Percentiles rank a stretch among this genome's conserved stretches.
These are phyloP conservation scores for Colletotrichum tropicale DNA, from an alignment of 2,329 filamentous ascomycete species.

Conservation along the genomic window DNA sequence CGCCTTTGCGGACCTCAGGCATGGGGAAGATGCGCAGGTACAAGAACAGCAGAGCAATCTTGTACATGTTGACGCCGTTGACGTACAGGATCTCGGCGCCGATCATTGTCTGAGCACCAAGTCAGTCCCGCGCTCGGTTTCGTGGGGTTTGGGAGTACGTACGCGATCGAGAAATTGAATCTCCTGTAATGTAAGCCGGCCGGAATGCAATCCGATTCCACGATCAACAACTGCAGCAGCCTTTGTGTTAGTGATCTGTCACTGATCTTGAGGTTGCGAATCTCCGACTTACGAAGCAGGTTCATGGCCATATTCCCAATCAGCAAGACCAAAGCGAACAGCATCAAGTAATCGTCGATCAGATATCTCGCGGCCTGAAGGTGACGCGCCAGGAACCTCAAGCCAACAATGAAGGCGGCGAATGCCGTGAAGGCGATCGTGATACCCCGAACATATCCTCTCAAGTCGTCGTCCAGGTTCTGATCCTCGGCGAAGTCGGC, in stretches of 20 bases:
- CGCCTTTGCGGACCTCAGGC: constrained; percentile 25
- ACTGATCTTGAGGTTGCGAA: rapidly evolving
- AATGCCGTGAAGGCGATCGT: constrained; percentile 15
- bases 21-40: constrained; percentile 46
- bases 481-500: constrained; percentile 6
- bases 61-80: constrained; percentile 25
- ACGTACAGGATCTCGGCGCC: constrained; percentile 17
- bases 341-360: constrained; percentile 15
- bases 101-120: neutral
- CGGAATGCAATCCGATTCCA: constrained; percentile 10
- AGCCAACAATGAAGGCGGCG: constrained; percentile 3
- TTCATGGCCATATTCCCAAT: constrained; percentile 16
- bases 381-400: constrained; percentile 10
- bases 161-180: constrained; percentile 11
- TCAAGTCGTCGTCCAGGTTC: constrained; percentile 5
- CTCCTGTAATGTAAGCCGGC: constrained; percentile 2
- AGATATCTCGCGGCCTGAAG: constrained; percentile 10
- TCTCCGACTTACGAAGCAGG: neutral
- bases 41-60: constrained; percentile 45
- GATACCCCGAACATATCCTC: constrained; percentile 3
- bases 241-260: neutral
- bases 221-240: neutral
- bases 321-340: neutral
- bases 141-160: neutral
- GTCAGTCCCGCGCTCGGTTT: neutral